Evolutionary conservation across 495 filamentous ascomycete species (phyloP).

Genomic region (Tuber magnatum): DNA sequence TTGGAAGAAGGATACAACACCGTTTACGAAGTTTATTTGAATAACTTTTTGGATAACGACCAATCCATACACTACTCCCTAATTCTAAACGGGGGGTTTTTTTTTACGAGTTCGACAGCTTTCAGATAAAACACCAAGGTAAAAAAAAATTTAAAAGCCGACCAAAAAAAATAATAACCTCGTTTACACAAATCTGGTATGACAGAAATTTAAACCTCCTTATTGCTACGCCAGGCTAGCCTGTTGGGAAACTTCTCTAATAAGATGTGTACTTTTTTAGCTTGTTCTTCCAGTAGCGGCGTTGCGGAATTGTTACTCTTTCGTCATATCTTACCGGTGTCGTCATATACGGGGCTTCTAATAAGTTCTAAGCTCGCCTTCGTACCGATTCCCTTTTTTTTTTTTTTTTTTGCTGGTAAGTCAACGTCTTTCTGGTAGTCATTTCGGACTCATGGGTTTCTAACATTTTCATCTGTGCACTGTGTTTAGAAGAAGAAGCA

Average conservation of each 20-base stretch:
- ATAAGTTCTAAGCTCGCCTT: conserved; percentile 4
- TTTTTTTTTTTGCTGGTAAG: conserved; percentile 1
- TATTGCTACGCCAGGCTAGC: neutral
- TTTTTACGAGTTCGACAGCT: conserved; percentile 12
- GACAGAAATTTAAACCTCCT: conserved; percentile 12
- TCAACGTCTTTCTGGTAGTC: neutral
- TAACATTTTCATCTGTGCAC: neutral
- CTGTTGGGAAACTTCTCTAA: conserved; percentile 15
- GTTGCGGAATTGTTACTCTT: conserved; percentile 1
- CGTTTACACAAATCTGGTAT: conserved; percentile 23
- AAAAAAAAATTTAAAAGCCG: conserved; percentile 7
- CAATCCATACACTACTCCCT: conserved; percentile 13
- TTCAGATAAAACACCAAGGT: conserved; percentile 3
- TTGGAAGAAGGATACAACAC: conserved; percentile 25
- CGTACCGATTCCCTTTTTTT: neutral
- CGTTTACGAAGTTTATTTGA: conserved; percentile 27
- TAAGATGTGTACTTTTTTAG: conserved; percentile 15
- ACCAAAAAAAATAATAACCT: conserved; percentile 16
- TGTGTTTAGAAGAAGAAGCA: neutral
- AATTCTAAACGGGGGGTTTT: conserved; percentile 16
- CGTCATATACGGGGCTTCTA: conserved; percentile 11
- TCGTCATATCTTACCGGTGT: neutral
- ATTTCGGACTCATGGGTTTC: neutral
- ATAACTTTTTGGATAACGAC: conserved; percentile 30
- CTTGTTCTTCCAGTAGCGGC: conserved; percentile 7